These are phyloP conservation scores for Penicillium griseofulvum DNA, from an alignment of 2,329 filamentous ascomycete genomes.

Conservation along the genomic window DNA sequence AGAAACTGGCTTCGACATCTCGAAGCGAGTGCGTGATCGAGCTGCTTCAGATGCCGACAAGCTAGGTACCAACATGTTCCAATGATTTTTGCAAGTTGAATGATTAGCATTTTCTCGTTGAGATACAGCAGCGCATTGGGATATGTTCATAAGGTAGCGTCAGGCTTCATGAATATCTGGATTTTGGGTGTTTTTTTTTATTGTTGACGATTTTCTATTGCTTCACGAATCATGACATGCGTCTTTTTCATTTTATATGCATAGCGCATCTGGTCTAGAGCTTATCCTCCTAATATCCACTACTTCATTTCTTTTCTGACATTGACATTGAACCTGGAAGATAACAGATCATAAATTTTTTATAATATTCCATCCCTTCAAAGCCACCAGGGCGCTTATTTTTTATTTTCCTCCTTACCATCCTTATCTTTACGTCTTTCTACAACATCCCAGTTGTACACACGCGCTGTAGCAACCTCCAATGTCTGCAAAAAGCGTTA, in stretches of 20 bases:
- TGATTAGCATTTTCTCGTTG: not conserved
- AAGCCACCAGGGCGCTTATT: constrained; percentile 19
- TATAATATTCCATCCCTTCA: constrained; percentile 6
- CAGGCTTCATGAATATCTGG: not conserved
- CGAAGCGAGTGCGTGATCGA: constrained; percentile 34
- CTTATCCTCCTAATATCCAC: constrained; percentile 3
- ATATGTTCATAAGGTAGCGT: not conserved
- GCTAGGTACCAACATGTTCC: constrained; percentile 16
- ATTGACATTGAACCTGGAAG: not conserved
- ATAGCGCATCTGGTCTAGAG: not conserved
- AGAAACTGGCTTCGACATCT: constrained; percentile 49
- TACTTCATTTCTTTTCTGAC: not conserved
- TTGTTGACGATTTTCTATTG: not conserved
- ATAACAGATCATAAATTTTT: constrained; percentile 6
- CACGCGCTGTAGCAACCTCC: constrained; percentile 90
- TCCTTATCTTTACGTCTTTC: constrained; percentile 89
- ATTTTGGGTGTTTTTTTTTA: not conserved
- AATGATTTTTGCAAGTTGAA: not conserved
- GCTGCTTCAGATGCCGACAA: constrained; percentile 26
- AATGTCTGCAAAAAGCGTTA: constrained; percentile 66
- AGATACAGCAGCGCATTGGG: not conserved
- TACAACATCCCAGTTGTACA: constrained; percentile 99
- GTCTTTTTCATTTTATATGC: constrained; percentile 3
- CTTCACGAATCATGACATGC: constrained; percentile 10
- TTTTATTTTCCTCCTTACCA: constrained; percentile 49